Percentiles rank a stretch among this genome's conserved stretches.
These are phyloP conservation scores for Starmerella floricola DNA, from an alignment of 805 yeast species.

Conservation along the genomic window DNA sequence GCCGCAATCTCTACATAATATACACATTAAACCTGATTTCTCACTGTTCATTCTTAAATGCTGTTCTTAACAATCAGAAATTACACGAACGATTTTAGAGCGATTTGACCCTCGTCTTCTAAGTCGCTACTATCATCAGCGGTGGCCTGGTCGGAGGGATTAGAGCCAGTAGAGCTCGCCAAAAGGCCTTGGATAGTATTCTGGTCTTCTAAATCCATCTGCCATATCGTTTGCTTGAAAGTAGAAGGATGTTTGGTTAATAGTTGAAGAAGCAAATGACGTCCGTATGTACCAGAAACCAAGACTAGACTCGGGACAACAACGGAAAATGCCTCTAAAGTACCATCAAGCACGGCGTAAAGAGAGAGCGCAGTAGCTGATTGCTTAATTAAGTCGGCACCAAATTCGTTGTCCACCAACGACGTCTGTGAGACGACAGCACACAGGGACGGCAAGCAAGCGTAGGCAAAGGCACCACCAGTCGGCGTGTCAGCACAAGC, in stretches of 20 bases:
- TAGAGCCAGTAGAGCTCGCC: conserved; percentile 2
- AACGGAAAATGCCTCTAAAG: conserved; percentile 5
- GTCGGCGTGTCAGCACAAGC: conserved; percentile 7
- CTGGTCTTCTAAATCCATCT: conserved; percentile 31
- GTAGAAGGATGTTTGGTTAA: conserved; percentile 24
- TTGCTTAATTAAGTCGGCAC: not conserved
- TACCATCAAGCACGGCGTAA: conserved; percentile 13
- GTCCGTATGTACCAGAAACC: not conserved
- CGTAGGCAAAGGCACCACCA: conserved; percentile 18
- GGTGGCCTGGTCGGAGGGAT: too few relatives aligned
- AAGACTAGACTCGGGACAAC: conserved; percentile 15
- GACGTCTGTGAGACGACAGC: not conserved
- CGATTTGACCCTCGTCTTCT: conserved; percentile 12
- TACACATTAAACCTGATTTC: too few relatives aligned
- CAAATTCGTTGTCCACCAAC: not conserved
- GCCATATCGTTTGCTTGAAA: conserved; percentile 34
- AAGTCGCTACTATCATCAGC: conserved; percentile 7
- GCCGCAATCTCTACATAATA: too few relatives aligned
- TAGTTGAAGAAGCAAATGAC: conserved; percentile 26
- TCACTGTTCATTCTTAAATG: too few relatives aligned
- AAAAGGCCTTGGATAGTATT: conserved; percentile 17
- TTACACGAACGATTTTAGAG: not conserved
- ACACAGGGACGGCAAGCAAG: conserved; percentile 12
- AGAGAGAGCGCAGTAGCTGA: conserved; percentile 15
- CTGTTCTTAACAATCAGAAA: too few relatives aligned